Evolutionary conservation across 108 stramenopile genomes (phyloP), one percentile per base, ranked within the genome.

Genomic region (Aurantiochytrium sp.): DNA sequence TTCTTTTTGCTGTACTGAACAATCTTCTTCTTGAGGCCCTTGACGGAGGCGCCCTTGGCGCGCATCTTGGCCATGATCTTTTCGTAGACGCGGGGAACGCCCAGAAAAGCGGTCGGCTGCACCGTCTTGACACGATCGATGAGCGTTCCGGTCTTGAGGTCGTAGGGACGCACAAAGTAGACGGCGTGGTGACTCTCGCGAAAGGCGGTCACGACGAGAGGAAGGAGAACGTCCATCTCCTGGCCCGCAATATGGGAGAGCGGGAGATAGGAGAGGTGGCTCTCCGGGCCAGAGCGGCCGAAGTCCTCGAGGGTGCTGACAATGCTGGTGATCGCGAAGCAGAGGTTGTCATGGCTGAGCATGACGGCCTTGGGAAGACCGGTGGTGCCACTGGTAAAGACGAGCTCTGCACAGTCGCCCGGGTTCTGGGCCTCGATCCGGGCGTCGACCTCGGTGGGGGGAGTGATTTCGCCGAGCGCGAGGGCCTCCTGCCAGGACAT

Each of bases 341-440:
- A 55, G 88, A 96, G 89, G 91, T 95, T 95, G 92, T 95, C 95
- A 89, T 96, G 93, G 44, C 93, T 93, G 87, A 96, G 94, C 95
- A 96, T 96, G 90, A 95, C 95, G 28, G 96, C 95, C 93, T 96
- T 96, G 57, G 96, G 95, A 16, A 87, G 87, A 6, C 95, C 96
- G 23, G 96, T 96, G 47, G 96, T 96, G 51, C 96, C 96, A 28
- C 93, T 93, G 12, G 96, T 96, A 83, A 95, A 96, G 88, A 96
- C 95, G 42, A 96, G 91, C 28, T 93, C 91, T 73, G 91, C 92
- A 51, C 91, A 90, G 25, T 95, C n/a, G 3, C 94, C 93, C n/a
- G 94, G 92, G 90, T 90, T 72, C 59, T 90, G 92, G 21, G 35
- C 88, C 1, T 42, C 89, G 28, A 90, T 87, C 53, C 92, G 91